phyloP scores from a whole-genome alignment of 441 rosid species.

The Adansonia gregorii region DNA sequence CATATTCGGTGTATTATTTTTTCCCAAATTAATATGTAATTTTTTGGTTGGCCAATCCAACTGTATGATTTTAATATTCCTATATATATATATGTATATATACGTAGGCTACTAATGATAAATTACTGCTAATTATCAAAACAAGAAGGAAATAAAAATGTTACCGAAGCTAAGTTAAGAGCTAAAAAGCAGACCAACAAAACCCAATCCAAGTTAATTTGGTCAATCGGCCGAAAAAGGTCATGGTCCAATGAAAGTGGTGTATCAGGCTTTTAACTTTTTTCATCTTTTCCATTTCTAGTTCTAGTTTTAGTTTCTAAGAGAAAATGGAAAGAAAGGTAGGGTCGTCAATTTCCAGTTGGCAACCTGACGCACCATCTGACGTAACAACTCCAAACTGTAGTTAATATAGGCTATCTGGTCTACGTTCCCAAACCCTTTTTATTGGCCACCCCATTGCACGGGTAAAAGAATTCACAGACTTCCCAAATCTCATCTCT shows the following conservation, averaged over 20 bases:
- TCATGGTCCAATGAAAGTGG: background rate
- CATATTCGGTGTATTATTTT: background rate
- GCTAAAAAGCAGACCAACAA: no score
- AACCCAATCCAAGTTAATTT: background rate
- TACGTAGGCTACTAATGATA: no score
- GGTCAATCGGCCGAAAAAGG: background rate
- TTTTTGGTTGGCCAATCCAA: background rate
- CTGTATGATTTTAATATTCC: no score
- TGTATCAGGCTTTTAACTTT: background rate
- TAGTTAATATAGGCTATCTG: constrained; percentile 5
- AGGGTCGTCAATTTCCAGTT: constrained; percentile 28
- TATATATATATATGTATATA: no score
- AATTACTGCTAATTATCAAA: background rate
- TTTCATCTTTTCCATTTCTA: background rate
- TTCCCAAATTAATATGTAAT: background rate
- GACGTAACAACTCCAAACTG: constrained; percentile 42
- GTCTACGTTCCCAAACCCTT: constrained; percentile 63
- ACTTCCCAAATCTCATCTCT: background rate
- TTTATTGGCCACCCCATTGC: constrained; percentile 67
- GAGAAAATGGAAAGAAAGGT: background rate
- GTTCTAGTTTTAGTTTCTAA: background rate
- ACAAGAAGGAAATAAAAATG: no score
- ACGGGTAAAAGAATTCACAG: constrained; percentile 45
- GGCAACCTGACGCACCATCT: constrained; percentile 62
- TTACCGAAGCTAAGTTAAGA: background rate